Evolutionary conservation across 2,329 filamentous ascomycete species (phyloP), one percentile per base, ranked within the genome.

Genomic region (Paraphaeosphaeria sporulosa): DNA sequence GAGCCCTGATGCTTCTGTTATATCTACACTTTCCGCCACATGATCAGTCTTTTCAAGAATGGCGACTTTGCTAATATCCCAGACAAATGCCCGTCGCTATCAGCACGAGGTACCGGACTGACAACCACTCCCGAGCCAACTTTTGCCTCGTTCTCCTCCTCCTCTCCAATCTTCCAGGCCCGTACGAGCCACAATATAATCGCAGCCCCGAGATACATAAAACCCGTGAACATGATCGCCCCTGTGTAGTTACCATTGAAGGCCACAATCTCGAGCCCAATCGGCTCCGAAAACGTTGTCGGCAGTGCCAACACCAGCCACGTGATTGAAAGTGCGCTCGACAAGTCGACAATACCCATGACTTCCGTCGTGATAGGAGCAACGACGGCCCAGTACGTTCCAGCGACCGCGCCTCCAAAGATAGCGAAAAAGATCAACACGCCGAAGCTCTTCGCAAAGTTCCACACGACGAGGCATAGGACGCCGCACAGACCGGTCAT

Each of bases 221-320:
- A 84, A 0, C 85, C 87, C 0, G 84, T 82, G 67, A 87, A 89
- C 1, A 89, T 65, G 68, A 89, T 87, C 2, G 86, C 83, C 13
- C 84, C 82, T 0, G 86, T 79, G 65, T 88, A 89, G 17, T 74
- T 80, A 30, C 80, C 81, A n/a, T 81, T 80, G 1, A 76, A 75
- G 2, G 75, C 75, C 38, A 85, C 81, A 58, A 88, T 82, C 63
- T 85, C 79, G 12, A 88, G 75, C 0, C 81, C 86, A 61, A 88
- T 87, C 0, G 85, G 79, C 63, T 86, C 84, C 2, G 81, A 82
- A 62, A 85, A 93, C 0, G 89, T 92, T 13, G 86, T 86, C 0
- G 91, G 92, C 10, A 93, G 73, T 5, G 90, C 86, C 17, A 94
- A 83, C 6, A 88, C 81, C 27, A 94, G 71, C 91, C 91, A 94